Evolutionary conservation across 305 asterid genomes (phyloP), one percentile per base, ranked within the genome.

Genomic region (Fraxinus xanthoxyloides): DNA sequence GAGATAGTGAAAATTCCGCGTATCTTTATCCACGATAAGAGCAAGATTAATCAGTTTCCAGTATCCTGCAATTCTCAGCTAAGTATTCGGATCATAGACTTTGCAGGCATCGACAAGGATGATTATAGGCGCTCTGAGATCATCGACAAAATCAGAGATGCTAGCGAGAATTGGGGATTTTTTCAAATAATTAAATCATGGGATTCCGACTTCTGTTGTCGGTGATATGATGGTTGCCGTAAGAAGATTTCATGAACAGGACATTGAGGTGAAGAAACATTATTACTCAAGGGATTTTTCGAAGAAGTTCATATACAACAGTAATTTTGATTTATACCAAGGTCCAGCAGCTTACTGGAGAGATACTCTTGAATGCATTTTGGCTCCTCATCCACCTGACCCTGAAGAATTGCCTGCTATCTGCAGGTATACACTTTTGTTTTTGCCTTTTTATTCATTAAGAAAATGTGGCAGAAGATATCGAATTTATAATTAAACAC

Each of bases 51-150:
- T 61, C 72, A 17, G 46, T 17, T 31, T 59, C 87, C 0, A 2
- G 2, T 24, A 31, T 24, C 72, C 6, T 63, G 72, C 32, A 24
- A 63, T 63, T 15, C n/a, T 67, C 21, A 61, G 76, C 76, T 21
- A 80, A 82, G 75, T 26, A 32, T 89, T 26, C 94, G 93, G 1
- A 85, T 87, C 15, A 81, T 90, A n/a, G 89, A 91, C 81, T 65
- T 91, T 8, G 79, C 32, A 32, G 78, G 76, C n/a, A 19, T 82
- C 72, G 81, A 56, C 7, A n/a, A 73, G 17, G 79, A n/a, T 34
- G 56, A 77, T 35, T 32, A 67, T 23, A 34, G 75, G 40, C 81
- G 79, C 6, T 34, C 10, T 8, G 86, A 84, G 46, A 82, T 85
- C 7, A 79, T 88, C 28, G 43, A 79, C 15, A 73, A 82, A 65